These are phyloP conservation scores for Basidiobolus meristosporus DNA, from an alignment of 371 early-diverging fungal genomes.

Conservation along the genomic window DNA sequence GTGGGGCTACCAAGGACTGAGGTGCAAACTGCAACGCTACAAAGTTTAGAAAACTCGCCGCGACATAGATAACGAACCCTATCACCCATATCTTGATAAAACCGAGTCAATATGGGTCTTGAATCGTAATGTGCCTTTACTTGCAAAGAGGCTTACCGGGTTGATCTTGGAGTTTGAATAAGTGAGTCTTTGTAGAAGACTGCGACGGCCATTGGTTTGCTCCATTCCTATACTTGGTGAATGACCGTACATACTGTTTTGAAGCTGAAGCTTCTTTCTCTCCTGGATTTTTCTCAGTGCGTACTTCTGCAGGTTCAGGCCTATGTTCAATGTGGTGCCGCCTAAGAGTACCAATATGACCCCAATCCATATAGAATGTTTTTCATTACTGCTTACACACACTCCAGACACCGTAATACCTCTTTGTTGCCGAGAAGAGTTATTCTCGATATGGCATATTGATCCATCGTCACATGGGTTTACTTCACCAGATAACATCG, in stretches of 20 bases:
- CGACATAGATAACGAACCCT: conserved; percentile 43
- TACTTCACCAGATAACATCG: conserved; percentile 13
- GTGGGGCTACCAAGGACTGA: conserved; percentile 67
- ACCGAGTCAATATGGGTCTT: not conserved
- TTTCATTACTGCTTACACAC: not conserved
- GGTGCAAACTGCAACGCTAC: conserved; percentile 67
- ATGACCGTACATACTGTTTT: not conserved
- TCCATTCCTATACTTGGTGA: not conserved
- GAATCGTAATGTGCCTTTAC: conserved; percentile 6
- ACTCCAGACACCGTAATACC: not conserved
- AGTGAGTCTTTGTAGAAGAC: conserved; percentile 7
- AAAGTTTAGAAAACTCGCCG: conserved; percentile 61
- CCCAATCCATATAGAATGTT: conserved; percentile 37
- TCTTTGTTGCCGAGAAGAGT: no score
- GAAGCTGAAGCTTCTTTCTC: conserved; percentile 1
- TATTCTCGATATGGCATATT: conserved; percentile 6
- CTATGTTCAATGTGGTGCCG: conserved; percentile 53
- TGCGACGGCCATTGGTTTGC: conserved; percentile 4
- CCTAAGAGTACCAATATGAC: conserved; percentile 49
- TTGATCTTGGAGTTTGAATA: conserved; percentile 7
- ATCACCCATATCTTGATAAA: conserved; percentile 20
- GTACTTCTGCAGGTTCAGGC: conserved; percentile 75
- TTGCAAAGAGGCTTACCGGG: conserved; percentile 10
- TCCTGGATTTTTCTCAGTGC: conserved; percentile 21
- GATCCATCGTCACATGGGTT: conserved; percentile 15